Evolutionary conservation across 176 grass and related monocot genomes (phyloP).

Genomic region (Puccinellia tenuiflora): DNA sequence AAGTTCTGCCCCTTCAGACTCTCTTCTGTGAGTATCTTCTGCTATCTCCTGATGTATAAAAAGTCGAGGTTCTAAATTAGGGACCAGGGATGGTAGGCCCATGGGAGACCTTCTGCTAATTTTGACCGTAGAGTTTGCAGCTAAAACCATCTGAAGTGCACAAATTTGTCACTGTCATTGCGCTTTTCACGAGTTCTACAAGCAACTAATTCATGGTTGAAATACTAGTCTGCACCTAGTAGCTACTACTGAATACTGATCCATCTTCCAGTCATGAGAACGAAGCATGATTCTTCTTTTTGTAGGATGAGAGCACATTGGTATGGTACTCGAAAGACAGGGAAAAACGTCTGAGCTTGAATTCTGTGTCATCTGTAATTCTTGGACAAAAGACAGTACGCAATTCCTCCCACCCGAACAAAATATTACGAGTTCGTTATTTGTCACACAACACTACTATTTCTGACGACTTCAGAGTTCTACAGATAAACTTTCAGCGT

Average conservation of each 20-base stretch:
- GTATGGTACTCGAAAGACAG: constrained; percentile 85
- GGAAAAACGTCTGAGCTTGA: constrained; percentile 73
- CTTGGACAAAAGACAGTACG: constrained; percentile 85
- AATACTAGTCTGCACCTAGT: background rate
- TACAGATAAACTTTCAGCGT: constrained; percentile 77
- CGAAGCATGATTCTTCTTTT: constrained; percentile 1
- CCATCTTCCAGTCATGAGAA: background rate
- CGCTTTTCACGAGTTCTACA: background rate
- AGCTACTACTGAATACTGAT: background rate
- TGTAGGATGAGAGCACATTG: constrained; percentile 83
- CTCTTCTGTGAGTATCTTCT: constrained; percentile 40
- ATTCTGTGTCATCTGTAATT: constrained; percentile 50
- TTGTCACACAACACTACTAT: background rate
- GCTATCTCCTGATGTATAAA: background rate
- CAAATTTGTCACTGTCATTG: background rate
- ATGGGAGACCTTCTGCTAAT: background rate
- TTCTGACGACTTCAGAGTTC: constrained; percentile 29
- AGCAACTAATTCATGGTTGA: background rate
- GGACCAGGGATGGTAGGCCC: background rate
- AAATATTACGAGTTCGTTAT: background rate
- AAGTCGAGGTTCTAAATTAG: background rate
- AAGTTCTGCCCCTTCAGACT: constrained; percentile 51
- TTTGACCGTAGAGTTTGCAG: background rate
- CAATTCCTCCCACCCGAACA: background rate
- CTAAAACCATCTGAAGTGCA: background rate